Evolutionary conservation across 768 basidiomycete species (phyloP), one percentile per base, ranked within the genome.

Genomic region (Lactarius sanguifluus): DNA sequence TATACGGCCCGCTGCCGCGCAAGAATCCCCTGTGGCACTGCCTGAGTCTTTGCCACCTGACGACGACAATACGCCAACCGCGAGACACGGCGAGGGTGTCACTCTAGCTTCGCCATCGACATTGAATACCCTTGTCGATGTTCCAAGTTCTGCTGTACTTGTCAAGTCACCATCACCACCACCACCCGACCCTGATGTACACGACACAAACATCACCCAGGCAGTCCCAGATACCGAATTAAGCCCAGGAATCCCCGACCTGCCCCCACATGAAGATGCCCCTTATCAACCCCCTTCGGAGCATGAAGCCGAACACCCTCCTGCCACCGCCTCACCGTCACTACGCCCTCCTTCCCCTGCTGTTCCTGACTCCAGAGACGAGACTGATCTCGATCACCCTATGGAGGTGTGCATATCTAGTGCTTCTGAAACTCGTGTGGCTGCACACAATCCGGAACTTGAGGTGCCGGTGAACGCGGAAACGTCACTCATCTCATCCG

Each of bases 21-120:
- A 54, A 18, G 57, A 28, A 4, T 40, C 28, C 23, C 25, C 61
- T 30, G 47, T 20, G 8, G 16, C 20, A 18, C 13, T 15, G 8
- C 56, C 52, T 9, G 61, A 58, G 23, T 28, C 47, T 40, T 40
- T 66, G 12, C 57, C 50, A 66, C 57, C 47, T 18, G 47, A 66
- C 61, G 41, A 20, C n/a, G 47, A 66, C 61, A 54, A 25, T 30
- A 43, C 20, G 23, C 40, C 61, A 50, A 20, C 45, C 30, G 23
- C 56, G 20, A 41, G 43, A n/a, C 61, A 54, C 30, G 30, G 25
- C 30, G 30, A 12, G 1, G 18, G 57, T 15, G 34, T 40, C 34
- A n/a, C 34, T 40, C 28, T 41, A 10, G 8, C 57, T n/a, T 43
- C 65, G 6, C 34, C 50, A 28, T n/a, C 43, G 25, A 38, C 58